Percentiles rank a stretch among this genome's conserved stretches.
Evolutionary conservation across 2,329 filamentous ascomycete genomes (phyloP).

Genomic region (Grosmannia penicillata): DNA sequence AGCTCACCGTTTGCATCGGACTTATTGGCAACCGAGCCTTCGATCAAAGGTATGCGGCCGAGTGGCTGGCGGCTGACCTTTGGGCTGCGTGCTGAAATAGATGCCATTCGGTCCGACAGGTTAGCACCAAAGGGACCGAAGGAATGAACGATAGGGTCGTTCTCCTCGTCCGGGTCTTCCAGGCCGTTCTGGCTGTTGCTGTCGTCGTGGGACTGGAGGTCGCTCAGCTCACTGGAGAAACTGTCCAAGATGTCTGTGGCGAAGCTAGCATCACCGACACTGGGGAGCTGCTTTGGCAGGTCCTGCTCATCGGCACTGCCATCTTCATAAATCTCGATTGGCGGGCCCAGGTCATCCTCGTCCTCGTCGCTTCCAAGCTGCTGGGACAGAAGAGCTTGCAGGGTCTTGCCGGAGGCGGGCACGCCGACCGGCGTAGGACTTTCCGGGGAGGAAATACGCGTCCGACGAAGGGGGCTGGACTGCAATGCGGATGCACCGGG

Average conservation of each 20-base stretch:
- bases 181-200: slow-evolving; percentile 61
- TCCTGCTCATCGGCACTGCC: slow-evolving; percentile 39
- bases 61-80: slow-evolving; percentile 18
- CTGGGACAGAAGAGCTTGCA: slow-evolving; percentile 28
- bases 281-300: slow-evolving; percentile 19
- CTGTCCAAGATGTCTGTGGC: slow-evolving; percentile 34
- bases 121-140: slow-evolving; percentile 85
- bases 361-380: slow-evolving; percentile 14
- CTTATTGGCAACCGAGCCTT: slow-evolving; percentile 3
- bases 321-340: slow-evolving; percentile 60
- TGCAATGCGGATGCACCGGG: slow-evolving; percentile 26
- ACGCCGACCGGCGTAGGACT: slow-evolving; percentile 42
- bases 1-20: neutral
- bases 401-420: slow-evolving; percentile 24
- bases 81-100: slow-evolving; percentile 58
- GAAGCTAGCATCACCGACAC: slow-evolving; percentile 27
- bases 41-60: slow-evolving; percentile 7
- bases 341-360: slow-evolving; percentile 23
- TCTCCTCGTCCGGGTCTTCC: slow-evolving; percentile 79
- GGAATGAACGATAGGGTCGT: slow-evolving; percentile 82
- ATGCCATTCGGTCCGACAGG: slow-evolving; percentile 66
- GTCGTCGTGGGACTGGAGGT: slow-evolving; percentile 37
- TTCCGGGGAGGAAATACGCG: slow-evolving; percentile 57
- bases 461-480: slow-evolving; percentile 44
- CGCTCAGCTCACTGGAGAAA: slow-evolving; percentile 43